Conservation (phyloP, 257 asterid species). For the Fraxinus cuspidata region DNA sequence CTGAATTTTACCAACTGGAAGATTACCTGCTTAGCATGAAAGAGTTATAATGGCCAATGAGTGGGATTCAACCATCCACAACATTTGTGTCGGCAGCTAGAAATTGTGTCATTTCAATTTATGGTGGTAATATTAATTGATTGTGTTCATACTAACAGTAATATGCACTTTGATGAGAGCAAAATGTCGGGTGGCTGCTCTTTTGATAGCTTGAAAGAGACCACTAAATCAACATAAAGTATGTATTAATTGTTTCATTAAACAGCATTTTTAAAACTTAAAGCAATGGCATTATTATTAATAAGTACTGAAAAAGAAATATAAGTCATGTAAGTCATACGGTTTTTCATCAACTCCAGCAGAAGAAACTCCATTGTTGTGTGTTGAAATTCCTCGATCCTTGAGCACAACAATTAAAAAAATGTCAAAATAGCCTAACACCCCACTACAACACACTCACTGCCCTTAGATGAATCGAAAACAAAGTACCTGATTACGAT, state of each 20-base stretch:
- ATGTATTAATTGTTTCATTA: neutral
- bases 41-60: neutral
- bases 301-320: slow-evolving; percentile 7
- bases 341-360: slow-evolving; percentile 54
- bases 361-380: slow-evolving; percentile 55
- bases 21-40: neutral
- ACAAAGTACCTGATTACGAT: slow-evolving; percentile 58
- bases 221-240: slow-evolving; percentile 4
- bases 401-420: slow-evolving; percentile 38
- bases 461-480: slow-evolving; percentile 13
- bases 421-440: slow-evolving; percentile 29
- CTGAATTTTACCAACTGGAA: neutral
- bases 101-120: neutral
- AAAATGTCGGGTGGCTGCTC: neutral
- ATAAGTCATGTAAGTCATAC: slow-evolving; percentile 43
- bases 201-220: neutral
- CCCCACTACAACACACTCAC: slow-evolving; percentile 6
- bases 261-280: neutral
- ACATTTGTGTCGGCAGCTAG: neutral
- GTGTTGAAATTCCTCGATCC: slow-evolving; percentile 46
- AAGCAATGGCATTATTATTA: neutral
- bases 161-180: neutral
- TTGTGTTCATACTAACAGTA: neutral
- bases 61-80: neutral
- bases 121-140: neutral